A percentile compares a stretch with the other conserved stretches of the same genome.
Conservation (phyloP, 371 early-diverging fungal species). For the Parasitella parasitica region DNA sequence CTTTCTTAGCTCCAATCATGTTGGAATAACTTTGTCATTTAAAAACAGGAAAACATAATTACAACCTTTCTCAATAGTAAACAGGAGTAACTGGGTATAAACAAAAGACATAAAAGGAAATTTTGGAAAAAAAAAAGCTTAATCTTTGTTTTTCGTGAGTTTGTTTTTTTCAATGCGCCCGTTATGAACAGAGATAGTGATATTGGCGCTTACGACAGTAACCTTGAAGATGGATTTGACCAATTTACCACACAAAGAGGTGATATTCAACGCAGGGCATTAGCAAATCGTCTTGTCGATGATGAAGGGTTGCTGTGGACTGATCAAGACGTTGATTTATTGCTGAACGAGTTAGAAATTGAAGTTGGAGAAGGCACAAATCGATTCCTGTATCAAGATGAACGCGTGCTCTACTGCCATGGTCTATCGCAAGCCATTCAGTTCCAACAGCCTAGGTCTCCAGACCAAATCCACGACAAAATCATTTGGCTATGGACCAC, state of each 20-base stretch:
- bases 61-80: too few relatives aligned
- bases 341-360: slow-evolving; percentile 14
- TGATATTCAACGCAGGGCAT: not conserved
- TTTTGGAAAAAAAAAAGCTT: too few relatives aligned
- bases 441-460: not conserved
- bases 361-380: slow-evolving; percentile 21
- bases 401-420: slow-evolving; percentile 5
- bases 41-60: too few relatives aligned
- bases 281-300: not conserved
- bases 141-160: not conserved
- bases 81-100: too few relatives aligned
- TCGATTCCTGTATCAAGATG: slow-evolving; percentile 14
- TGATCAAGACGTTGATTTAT: slow-evolving; percentile 6
- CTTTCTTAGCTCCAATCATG: too few relatives aligned
- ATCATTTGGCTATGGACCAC: slow-evolving; percentile 23
- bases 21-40: too few relatives aligned
- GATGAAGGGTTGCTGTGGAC: slow-evolving; percentile 2
- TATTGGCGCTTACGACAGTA: not conserved
- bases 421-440: not conserved
- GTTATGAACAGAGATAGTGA: not conserved
- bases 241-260: not conserved
- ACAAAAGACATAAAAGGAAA: too few relatives aligned
- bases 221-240: not conserved
- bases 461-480: slow-evolving; percentile 7
- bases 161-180: not conserved